Percentiles rank a stretch among this genome's conserved stretches.
phyloP scores from a whole-genome alignment of 176 grass and related monocot genomes.

The Triticum timopheevii region DNA sequence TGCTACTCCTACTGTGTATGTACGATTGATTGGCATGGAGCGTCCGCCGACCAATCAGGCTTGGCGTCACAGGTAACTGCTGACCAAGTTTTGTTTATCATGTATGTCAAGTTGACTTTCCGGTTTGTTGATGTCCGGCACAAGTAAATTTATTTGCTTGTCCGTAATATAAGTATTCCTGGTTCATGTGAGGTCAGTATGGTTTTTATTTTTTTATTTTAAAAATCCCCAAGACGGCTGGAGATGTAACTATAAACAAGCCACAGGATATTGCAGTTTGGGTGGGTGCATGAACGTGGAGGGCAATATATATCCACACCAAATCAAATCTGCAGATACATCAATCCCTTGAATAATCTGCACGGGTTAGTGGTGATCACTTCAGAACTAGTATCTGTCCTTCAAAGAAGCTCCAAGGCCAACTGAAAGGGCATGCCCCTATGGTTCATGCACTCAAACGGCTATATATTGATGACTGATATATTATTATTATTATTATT shows the following conservation, averaged over 20 bases:
- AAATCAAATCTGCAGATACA: slow-evolving; percentile 40
- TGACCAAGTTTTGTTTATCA: neutral
- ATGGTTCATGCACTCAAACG: slow-evolving; percentile 5
- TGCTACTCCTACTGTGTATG: too few relatives aligned
- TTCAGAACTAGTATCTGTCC: neutral
- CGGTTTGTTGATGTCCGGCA: slow-evolving; percentile 25
- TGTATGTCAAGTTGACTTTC: slow-evolving; percentile 14
- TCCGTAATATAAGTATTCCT: neutral
- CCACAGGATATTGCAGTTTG: neutral
- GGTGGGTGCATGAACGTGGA: slow-evolving; percentile 36
- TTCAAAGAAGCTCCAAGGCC: neutral
- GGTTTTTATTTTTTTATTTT: neutral
- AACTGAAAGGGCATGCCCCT: neutral
- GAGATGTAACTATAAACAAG: neutral
- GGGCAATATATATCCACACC: slow-evolving; percentile 26
- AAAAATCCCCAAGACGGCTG: slow-evolving; percentile 6
- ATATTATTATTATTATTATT: neutral
- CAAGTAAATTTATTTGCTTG: neutral
- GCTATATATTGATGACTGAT: neutral
- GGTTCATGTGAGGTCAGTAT: slow-evolving; percentile 30
- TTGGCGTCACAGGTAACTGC: neutral
- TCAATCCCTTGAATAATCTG: slow-evolving; percentile 34
- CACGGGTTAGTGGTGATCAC: slow-evolving; percentile 28
- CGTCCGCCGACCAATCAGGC: too few relatives aligned
- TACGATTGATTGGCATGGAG: too few relatives aligned